Evolutionary conservation across 2,329 filamentous ascomycete genomes (phyloP), one percentile per base, ranked within the genome.

Genomic region (Cladophialophora yegresii): DNA sequence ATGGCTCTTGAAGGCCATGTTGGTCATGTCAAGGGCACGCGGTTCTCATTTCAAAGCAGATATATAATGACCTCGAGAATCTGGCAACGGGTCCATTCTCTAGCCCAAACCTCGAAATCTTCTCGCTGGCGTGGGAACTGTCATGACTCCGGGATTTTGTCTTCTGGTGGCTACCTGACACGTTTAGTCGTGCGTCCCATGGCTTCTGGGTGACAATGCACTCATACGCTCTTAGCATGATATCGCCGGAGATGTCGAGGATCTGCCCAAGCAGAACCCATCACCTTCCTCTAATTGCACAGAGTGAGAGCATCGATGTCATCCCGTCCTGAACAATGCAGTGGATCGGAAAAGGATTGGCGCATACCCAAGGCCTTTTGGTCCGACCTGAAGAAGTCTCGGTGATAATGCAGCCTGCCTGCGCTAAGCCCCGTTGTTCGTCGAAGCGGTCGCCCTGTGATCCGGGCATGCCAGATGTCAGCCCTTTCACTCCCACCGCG

Each of bases 401-500:
- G 26, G n/a, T 23, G 28, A 2, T 33, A 6, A 28, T 22, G 43
- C 55, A 16, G 45, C 45, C 22, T 32, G 3, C 26, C 22, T 40
- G 36, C 26, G 12, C 43, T 33, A 50, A 30, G 13, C 43, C 55
- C 28, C 2, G 22, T 32, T 58, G 22, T 26, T 7, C 10, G 23
- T 32, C 22, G 13, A 49, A 45, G 20, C 26, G 5, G 54, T 4
- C 40, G 16, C 10, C 36, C 47, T 26, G 33, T 30, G 40, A 12
- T 58, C 33, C 43, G 55, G 43, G 13, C 4, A 33, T 22, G 22
- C 50, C 33, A 61, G 58, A 22, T 45, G 23, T 61, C 58, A 55
- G 50, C 58, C 33, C 49, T 43, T 26, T 16, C 10, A n/a, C 26
- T 36, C n/a, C 47, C 16, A 20, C 28, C 32, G 30, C 30, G 50